Base-by-base conservation (phyloP, 768 basidiomycete genomes). In the Leccinum disarticulatum region DNA sequence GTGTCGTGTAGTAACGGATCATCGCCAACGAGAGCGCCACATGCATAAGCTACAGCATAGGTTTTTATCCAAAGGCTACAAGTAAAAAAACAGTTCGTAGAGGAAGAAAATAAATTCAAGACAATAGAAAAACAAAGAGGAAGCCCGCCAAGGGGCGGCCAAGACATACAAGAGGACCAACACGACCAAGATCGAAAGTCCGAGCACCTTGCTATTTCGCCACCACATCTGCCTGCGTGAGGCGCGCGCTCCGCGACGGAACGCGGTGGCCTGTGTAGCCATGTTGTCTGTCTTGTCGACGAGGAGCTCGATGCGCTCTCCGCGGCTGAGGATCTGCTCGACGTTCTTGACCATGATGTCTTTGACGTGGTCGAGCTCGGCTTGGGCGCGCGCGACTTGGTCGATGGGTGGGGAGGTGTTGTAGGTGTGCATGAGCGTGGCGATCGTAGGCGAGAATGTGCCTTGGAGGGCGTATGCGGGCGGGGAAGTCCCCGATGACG, bases 261-360 rank as follows among this genome's bases (percentile, higher is more conserved):
- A 99, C 7, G 93, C 93, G 3, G 91, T 92, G 4, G 96, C 94
- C 74, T 98, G 95, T 10, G 87, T 89, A 7, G 92, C 90, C 87
- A 99, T 92, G 56, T 82, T 90, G 70, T 98, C 95, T 30, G 97
- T 99, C 81, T 97, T 97, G 78, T 98, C 94, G 31, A 98, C 91
- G 54, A 99, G 82, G 17, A 98, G 81, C 72, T 98, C 96, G 65
- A 99, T 93, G 55, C 97, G 82, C 74, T 99, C 97, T 25, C 97
- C 97, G 38, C 97, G 82, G 55, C 85, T 89, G 46, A 99, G 83
- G 63, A 98, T 96, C 73, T 95, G 91, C 76, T 98, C 94, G 63
- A 98, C 95, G 72, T 98, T 98, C 75, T 98, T 92, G 54, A 98
- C 95, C 95, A 97, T 96, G 75, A 97, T 93, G 68, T 95, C 89